phyloP scores from a whole-genome alignment of 2,329 filamentous ascomycete species.

The Neonectria sp. region DNA sequence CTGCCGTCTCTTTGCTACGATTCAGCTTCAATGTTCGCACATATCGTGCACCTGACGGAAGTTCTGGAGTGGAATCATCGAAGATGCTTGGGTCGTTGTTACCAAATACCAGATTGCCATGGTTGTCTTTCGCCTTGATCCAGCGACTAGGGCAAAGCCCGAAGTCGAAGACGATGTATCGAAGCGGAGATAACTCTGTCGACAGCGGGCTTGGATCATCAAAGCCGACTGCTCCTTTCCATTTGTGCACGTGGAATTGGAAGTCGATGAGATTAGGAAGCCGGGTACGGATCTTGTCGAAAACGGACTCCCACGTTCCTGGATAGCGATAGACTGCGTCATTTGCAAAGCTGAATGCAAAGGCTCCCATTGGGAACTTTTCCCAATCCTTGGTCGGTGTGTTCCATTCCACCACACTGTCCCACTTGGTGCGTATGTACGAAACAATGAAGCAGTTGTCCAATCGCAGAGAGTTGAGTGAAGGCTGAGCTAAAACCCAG shows the following conservation, averaged over 20 bases:
- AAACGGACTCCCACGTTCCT: slow-evolving; percentile 40
- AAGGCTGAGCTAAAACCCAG: slow-evolving; percentile 39
- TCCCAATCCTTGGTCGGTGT: slow-evolving; percentile 32
- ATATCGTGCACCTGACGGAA: background rate
- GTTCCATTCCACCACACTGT: background rate
- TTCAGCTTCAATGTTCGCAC: background rate
- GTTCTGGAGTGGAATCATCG: background rate
- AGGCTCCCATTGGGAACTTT: background rate
- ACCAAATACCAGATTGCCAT: background rate
- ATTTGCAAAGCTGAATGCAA: rapidly evolving
- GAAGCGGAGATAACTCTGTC: background rate
- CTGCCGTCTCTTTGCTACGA: background rate
- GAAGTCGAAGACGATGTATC: background rate
- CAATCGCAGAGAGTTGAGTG: slow-evolving; percentile 26
- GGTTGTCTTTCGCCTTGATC: background rate
- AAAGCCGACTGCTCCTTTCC: background rate
- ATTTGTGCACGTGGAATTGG: background rate
- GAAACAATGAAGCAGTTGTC: slow-evolving; percentile 31
- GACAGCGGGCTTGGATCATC: background rate
- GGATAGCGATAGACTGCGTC: background rate
- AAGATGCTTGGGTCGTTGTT: background rate
- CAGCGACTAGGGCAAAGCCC: background rate
- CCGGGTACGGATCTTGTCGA: slow-evolving; percentile 33
- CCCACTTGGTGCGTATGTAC: background rate
- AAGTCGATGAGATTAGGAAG: slow-evolving; percentile 22